Percentiles rank a stretch among this genome's conserved stretches.
Evolutionary conservation across 2,329 filamentous ascomycete genomes (phyloP).

Genomic region (Diaporthe ilicicola): DNA sequence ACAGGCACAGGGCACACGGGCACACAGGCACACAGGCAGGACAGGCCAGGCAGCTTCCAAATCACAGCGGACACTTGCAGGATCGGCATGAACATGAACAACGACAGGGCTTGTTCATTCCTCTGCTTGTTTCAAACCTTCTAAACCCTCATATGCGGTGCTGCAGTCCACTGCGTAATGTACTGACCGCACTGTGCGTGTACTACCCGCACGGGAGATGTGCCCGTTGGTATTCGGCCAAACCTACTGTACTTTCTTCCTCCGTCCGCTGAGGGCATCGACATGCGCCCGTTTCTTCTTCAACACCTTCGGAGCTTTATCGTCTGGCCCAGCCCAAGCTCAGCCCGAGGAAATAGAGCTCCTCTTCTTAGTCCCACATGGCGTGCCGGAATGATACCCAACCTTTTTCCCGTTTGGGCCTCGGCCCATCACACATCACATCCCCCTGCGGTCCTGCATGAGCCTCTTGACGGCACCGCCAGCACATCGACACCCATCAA

Average conservation of each 20-base stretch:
- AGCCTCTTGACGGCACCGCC: constrained; percentile 8
- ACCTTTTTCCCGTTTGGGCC: constrained; percentile 16
- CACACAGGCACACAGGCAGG: not conserved
- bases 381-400: constrained; percentile 13
- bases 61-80: constrained; percentile 14
- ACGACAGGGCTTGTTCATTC: constrained; percentile 5
- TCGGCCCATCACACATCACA: constrained; percentile 13
- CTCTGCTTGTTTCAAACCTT: constrained; percentile 20
- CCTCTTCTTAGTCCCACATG: constrained; percentile 14
- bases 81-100: constrained; percentile 22
- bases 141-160: not conserved
- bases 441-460: constrained; percentile 18
- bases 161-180: too few relatives aligned
- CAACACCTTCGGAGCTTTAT: not conserved
- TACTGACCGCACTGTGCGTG: not conserved
- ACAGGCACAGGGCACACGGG: not conserved
- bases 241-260: not conserved
- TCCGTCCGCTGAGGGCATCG: not conserved
- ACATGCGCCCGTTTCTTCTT: not conserved
- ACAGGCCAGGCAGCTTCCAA: too few relatives aligned
- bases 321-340: not conserved
- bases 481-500: constrained; percentile 15
- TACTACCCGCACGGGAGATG: constrained; percentile 6
- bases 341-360: not conserved
- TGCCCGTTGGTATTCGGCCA: not conserved